Base-by-base conservation (phyloP, 2,329 filamentous ascomycete genomes). In the Alternaria conjuncta region DNA sequence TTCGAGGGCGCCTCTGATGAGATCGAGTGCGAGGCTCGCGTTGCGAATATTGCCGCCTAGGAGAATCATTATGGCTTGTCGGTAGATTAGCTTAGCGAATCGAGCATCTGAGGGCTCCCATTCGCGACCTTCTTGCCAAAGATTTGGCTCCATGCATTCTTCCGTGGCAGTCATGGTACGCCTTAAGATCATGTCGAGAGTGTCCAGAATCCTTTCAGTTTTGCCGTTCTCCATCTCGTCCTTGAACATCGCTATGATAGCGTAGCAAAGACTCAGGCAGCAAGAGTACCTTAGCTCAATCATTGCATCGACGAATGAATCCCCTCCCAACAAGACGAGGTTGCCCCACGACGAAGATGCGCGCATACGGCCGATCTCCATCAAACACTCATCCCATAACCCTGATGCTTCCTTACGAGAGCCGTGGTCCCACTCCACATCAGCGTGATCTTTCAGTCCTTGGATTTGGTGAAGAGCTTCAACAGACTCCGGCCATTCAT, bases 191-290 rank as follows among this genome's bases (percentile, higher is more conserved):
- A 30, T 30, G 28, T 30, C 12, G 28, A 30, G 28, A 30, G 28
- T 3, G 28, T 30, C 28, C 28, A 28, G n/a, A n/a, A n/a, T n/a
- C n/a, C n/a, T n/a, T n/a, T n/a, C n/a, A n/a, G n/a, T n/a, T n/a
- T 41, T 41, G 0, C 36, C 36, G 1, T 18, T 1, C 36, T 41
- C 36, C 36, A 41, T 41, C 36, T 0, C 36, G 1, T 0, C n/a
- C n/a, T 0, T 41, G 36, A 41, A 18, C 36, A 41, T 41, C n/a
- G 2, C 36, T 5, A 41, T 0, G 0, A 41, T 41, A 41, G 36
- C 36, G 1, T 41, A 41, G 36, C 0, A 0, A 2, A 1, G 15
- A 1, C 0, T 2, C 15, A 18, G n/a, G 36, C 36, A 41, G 36
- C 36, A 41, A 11, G 36, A 41, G 36, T 11, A 41, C 36, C 36